These are phyloP conservation scores for Zalerion maritima DNA, from an alignment of 495 filamentous ascomycete species.

Conservation along the genomic window DNA sequence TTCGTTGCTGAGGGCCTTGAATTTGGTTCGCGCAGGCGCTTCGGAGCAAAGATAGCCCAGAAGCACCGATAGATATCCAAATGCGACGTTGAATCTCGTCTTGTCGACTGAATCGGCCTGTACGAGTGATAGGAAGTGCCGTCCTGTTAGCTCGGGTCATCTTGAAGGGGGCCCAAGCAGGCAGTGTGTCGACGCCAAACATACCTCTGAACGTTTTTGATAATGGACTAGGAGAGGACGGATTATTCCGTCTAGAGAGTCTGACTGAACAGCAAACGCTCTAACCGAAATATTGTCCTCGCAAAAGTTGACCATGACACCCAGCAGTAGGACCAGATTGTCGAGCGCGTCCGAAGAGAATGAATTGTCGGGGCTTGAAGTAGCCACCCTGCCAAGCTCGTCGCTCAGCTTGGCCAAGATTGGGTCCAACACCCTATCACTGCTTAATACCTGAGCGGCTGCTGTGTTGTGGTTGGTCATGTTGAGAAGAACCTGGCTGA, in stretches of 20 bases:
- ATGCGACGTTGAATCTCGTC: slow-evolving; percentile 71
- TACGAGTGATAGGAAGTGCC: no score
- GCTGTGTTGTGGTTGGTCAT: slow-evolving; percentile 66
- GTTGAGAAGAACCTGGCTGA: slow-evolving; percentile 68
- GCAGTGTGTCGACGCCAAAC: no score
- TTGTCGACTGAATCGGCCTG: slow-evolving; percentile 77
- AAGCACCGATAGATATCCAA: slow-evolving; percentile 80
- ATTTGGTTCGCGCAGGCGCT: slow-evolving; percentile 29
- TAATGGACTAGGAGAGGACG: slow-evolving; percentile 38
- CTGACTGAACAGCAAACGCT: no score
- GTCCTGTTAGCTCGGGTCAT: neutral
- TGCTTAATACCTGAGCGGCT: slow-evolving; percentile 52
- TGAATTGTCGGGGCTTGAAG: slow-evolving; percentile 20
- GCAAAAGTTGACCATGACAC: slow-evolving; percentile 77
- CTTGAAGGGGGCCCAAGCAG: no score
- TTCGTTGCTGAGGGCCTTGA: slow-evolving; percentile 44
- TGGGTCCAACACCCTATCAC: slow-evolving; percentile 37
- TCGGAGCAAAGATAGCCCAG: slow-evolving; percentile 65
- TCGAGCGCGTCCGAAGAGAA: slow-evolving; percentile 39
- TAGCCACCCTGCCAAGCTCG: slow-evolving; percentile 28
- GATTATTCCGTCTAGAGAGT: slow-evolving; percentile 31
- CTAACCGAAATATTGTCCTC: slow-evolving; percentile 49
- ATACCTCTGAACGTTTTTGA: slow-evolving; percentile 32
- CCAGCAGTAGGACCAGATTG: slow-evolving; percentile 62
- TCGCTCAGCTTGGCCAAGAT: slow-evolving; percentile 30